Base-by-base conservation (phyloP, 306 rosid genomes). In the Sindora glabra region DNA sequence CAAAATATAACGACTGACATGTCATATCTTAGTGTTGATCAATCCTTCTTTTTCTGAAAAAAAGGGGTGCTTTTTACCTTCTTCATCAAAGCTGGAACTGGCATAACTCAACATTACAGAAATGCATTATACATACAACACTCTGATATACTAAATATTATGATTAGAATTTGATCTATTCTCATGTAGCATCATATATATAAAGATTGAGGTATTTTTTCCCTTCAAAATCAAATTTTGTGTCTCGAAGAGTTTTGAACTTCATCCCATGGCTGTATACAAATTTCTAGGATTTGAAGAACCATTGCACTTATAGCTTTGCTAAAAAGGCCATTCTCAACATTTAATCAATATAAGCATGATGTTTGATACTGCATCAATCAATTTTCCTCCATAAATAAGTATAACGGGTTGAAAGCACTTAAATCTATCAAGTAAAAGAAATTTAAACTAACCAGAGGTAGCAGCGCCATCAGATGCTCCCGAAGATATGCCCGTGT, bases 391-490 rank as follows among this genome's bases (percentile, higher is more conserved):
- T n/a, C n/a, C n/a, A n/a, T n/a, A n/a, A n/a, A n/a, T n/a, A n/a
- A n/a, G n/a, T n/a, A n/a, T n/a, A n/a, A n/a, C n/a, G n/a, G n/a
- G n/a, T n/a, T n/a, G n/a, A n/a, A n/a, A n/a, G n/a, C n/a, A n/a
- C n/a, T n/a, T n/a, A n/a, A n/a, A n/a, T n/a, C n/a, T 4, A 29
- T 17, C 16, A 26, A 33, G 16, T 11, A 36, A 54, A n/a, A 42
- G 12, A 18, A 21, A 2, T 10, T 29, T 24, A 12, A 55, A n/a
- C 34, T n/a, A 16, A 81, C 99, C 99, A 48, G 99, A 89, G 55
- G 97, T 65, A 74, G 96, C 76, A 65, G 94, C 99, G 37, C 84
- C 99, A 73, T 70, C 87, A 19, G 76, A 73, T 32, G 69, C 56
- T 16, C 86, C 77, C 3, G 89, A 77, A 30, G 89, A 73, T 32